Conservation (phyloP, 2,329 filamentous ascomycete species). For the Fusarium brachygibbosum region DNA sequence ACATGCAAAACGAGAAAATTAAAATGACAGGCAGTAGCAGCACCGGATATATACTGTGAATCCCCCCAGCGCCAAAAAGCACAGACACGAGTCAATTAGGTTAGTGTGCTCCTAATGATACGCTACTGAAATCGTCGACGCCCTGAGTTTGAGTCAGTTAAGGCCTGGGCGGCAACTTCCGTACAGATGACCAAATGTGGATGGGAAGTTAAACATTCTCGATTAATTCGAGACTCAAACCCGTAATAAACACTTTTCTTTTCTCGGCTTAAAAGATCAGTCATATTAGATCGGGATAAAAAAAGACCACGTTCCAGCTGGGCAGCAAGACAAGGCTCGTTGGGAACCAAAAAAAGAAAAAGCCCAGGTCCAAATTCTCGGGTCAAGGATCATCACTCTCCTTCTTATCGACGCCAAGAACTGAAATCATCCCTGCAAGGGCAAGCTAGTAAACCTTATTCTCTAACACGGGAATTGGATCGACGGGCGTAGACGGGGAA, state of each 20-base stretch:
- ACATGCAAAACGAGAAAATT: background rate
- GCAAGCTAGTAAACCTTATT: constrained; percentile 1
- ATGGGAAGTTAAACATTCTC: background rate
- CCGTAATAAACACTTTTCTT: background rate
- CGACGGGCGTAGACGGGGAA: background rate
- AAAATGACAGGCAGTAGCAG: background rate
- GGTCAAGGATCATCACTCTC: background rate
- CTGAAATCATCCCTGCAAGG: background rate
- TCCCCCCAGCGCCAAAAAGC: background rate
- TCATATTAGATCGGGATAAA: background rate
- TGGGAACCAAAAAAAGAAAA: no score
- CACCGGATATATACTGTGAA: background rate
- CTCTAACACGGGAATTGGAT: background rate
- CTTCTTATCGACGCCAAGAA: background rate
- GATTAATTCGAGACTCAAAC: background rate
- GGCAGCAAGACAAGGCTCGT: background rate
- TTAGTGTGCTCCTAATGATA: background rate
- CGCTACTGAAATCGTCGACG: background rate
- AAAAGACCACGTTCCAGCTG: background rate
- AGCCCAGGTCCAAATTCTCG: background rate
- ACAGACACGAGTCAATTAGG: background rate
- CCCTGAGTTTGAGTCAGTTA: background rate
- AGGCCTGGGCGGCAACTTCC: no score
- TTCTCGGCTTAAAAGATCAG: background rate
- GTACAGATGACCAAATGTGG: background rate